phyloP scores from a whole-genome alignment of 2,329 filamentous ascomycete species.

The Sclerotinia borealis region DNA sequence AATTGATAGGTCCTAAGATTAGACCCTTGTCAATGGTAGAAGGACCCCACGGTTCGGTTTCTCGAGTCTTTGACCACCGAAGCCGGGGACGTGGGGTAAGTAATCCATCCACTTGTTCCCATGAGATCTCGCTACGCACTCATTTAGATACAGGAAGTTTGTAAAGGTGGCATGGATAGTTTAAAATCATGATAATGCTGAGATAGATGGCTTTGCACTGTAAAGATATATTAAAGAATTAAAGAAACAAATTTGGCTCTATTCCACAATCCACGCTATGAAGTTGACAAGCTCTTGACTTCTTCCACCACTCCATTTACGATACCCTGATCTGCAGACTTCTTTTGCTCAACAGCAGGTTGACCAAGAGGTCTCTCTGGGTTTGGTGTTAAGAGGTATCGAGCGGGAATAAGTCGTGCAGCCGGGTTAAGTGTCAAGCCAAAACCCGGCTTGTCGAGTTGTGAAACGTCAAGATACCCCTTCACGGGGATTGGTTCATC shows the following conservation, averaged over 20 bases:
- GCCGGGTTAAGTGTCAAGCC: constrained; percentile 80
- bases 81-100: constrained; percentile 5
- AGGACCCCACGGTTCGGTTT: constrained; percentile 23
- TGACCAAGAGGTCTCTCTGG: constrained; percentile 41
- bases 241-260: constrained; percentile 10
- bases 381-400: constrained; percentile 64
- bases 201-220: not conserved
- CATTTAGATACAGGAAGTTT: not conserved
- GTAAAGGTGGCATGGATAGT: not conserved
- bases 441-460: constrained; percentile 85
- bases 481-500: constrained; percentile 85
- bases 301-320: constrained; percentile 30
- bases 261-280: constrained; percentile 10
- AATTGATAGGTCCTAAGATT: not conserved
- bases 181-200: not conserved
- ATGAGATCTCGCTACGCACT: not conserved
- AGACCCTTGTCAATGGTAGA: not conserved
- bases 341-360: constrained; percentile 18
- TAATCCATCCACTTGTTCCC: not conserved
- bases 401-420: constrained; percentile 67
- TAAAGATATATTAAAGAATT: not conserved
- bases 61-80: constrained; percentile 17
- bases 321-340: constrained; percentile 31
- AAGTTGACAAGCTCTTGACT: constrained; percentile 23
- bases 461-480: constrained; percentile 72